Evolutionary conservation across 495 filamentous ascomycete species (phyloP).

Genomic region (Talaromyces wortmannii): DNA sequence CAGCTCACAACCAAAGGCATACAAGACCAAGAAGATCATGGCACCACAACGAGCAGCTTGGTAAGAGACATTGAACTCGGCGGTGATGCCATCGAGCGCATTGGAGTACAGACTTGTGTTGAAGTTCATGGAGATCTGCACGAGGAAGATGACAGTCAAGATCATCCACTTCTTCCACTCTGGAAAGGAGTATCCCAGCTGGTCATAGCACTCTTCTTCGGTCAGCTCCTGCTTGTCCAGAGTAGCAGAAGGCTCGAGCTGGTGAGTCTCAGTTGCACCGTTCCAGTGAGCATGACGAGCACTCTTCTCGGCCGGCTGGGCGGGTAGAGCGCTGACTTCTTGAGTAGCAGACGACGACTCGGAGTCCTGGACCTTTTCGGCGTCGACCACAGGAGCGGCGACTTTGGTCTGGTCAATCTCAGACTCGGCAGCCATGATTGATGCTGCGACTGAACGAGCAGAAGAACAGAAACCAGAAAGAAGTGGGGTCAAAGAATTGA

Average conservation of each 20-base stretch:
- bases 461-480: neutral
- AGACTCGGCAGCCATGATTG: slow-evolving; percentile 6
- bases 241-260: slow-evolving; percentile 19
- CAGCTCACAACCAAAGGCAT: slow-evolving; percentile 60
- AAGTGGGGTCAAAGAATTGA: too few relatives aligned
- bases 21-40: slow-evolving; percentile 54
- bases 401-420: neutral
- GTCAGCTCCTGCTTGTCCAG: slow-evolving; percentile 38
- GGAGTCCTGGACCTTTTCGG: slow-evolving; percentile 24
- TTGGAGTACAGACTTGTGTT: slow-evolving; percentile 53
- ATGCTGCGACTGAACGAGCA: neutral
- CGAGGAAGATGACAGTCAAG: slow-evolving; percentile 51
- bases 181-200: slow-evolving; percentile 48
- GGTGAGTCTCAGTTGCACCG: slow-evolving; percentile 7
- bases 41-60: slow-evolving; percentile 48
- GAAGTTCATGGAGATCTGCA: slow-evolving; percentile 54
- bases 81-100: slow-evolving; percentile 38
- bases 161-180: slow-evolving; percentile 52
- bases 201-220: slow-evolving; percentile 51
- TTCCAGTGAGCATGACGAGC: slow-evolving; percentile 4
- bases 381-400: slow-evolving; percentile 10
- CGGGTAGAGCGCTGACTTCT: slow-evolving; percentile 10
- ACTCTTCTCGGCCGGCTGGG: slow-evolving; percentile 4
- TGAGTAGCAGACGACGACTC: slow-evolving; percentile 31
- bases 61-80: slow-evolving; percentile 38